phyloP scores from a whole-genome alignment of 345 rosid genomes.

The Excoecaria agallocha region DNA sequence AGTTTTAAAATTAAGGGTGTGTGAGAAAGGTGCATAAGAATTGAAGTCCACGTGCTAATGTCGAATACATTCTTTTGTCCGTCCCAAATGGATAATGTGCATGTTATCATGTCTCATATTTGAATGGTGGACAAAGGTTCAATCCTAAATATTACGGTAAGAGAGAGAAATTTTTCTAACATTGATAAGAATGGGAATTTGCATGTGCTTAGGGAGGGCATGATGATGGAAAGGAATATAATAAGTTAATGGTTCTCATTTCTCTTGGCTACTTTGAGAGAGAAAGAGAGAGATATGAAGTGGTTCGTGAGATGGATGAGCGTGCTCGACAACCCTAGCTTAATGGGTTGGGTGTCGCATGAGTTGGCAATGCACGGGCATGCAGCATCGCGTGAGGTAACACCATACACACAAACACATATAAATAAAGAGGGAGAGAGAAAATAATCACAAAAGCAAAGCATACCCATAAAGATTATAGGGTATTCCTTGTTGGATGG shows the following conservation, averaged over 20 bases:
- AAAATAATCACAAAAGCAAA: neutral
- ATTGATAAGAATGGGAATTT: neutral
- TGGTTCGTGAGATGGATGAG: slow-evolving; percentile 4
- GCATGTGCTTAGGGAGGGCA: slow-evolving; percentile 9
- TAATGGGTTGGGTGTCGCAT: slow-evolving; percentile 24
- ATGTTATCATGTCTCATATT: neutral
- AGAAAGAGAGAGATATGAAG: slow-evolving; percentile 14
- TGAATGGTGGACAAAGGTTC: too few species aligned
- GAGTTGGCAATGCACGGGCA: slow-evolving; percentile 59
- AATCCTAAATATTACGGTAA: neutral
- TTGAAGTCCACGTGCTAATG: slow-evolving; percentile 4
- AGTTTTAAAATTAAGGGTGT: neutral
- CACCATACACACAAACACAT: neutral
- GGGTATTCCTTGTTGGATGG: slow-evolving; percentile 77
- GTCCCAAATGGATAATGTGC: slow-evolving; percentile 3
- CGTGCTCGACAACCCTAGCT: slow-evolving; percentile 29
- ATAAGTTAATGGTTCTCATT: neutral
- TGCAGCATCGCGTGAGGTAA: slow-evolving; percentile 12
- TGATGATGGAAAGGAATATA: slow-evolving; percentile 14
- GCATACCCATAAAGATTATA: slow-evolving; percentile 60
- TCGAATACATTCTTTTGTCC: neutral
- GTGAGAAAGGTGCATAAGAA: neutral
- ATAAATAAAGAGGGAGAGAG: neutral
- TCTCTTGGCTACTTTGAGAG: neutral
- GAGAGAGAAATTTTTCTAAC: neutral